Evolutionary conservation across 495 filamentous ascomycete genomes (phyloP), one percentile per base, ranked within the genome.

Genomic region (Trichoderma asperelloides): DNA sequence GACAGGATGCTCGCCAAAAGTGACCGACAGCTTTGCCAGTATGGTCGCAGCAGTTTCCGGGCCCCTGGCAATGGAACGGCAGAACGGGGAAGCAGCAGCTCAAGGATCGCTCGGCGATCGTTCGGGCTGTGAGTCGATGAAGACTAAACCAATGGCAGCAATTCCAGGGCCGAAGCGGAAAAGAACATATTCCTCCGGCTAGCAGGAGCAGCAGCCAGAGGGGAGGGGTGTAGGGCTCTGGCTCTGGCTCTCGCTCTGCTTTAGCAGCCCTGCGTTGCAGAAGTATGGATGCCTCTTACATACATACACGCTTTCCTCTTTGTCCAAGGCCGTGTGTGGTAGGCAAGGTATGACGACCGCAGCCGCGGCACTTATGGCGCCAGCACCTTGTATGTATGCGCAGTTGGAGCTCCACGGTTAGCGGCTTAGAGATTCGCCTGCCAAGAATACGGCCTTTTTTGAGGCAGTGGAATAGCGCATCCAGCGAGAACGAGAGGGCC

Each of bases 11-110:
- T 27, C 49, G 21, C 49, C 43, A 18, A 47, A 18, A 47, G 43
- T 16, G 33, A 8, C 33, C 33, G 9, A 4, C 33, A 37, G 33
- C n/a, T n/a, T n/a, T 37, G 33, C 9, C 33, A 4, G 18, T 21
- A 12, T 57, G 49, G 49, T 2, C 25, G 49, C 49, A 21, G 49
- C 21, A 57, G 49, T 57, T 51, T 18, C 55, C 55, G 6, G 55
- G 55, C 23, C 55, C 55, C 55, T 60, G 55, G 55, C 55, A 30
- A 60, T 27, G 55, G 55, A 60, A 11, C 55, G 55, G 55, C 55
- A 60, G 55, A 28, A 30, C 16, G 55, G 13, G n/a, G n/a, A 30
- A 30, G 55, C 55, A 60, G 28, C 27, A 27, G 16, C 8, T 9
- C 55, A 18, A 13, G 55, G 12, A 25, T 60, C 27, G 11, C 28